These are phyloP conservation scores for Globisporangium splendens DNA, from an alignment of 352 stramenopile genomes.

Conservation along the genomic window DNA sequence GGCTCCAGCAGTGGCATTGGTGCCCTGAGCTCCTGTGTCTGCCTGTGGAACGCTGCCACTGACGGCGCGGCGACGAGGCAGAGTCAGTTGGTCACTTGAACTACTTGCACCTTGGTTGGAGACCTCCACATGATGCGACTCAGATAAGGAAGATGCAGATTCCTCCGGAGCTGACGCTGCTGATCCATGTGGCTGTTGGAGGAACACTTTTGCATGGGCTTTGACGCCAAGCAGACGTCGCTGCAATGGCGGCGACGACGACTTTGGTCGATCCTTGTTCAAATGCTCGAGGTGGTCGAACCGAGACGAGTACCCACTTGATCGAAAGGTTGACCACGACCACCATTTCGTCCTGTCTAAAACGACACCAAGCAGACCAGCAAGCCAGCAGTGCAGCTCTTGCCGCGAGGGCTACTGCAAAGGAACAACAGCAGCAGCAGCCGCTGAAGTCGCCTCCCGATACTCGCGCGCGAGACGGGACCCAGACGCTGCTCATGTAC, in stretches of 20 bases:
- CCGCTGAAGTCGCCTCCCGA: slow-evolving; percentile 14
- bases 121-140: not conserved
- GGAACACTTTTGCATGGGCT: not conserved
- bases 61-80: not conserved
- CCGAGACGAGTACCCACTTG: slow-evolving; percentile 47
- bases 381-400: slow-evolving; percentile 11
- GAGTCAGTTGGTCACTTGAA: not conserved
- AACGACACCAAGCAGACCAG: slow-evolving; percentile 10
- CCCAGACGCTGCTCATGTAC: slow-evolving; percentile 63
- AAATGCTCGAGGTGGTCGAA: slow-evolving; percentile 40
- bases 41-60: not conserved
- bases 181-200: not conserved
- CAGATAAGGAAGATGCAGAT: not conserved
- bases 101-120: not conserved
- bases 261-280: slow-evolving; percentile 13
- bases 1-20: not conserved
- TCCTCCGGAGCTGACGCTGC: not conserved
- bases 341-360: slow-evolving; percentile 56
- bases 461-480: slow-evolving; percentile 36
- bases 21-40: not conserved
- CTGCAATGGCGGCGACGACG: slow-evolving; percentile 18
- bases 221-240: slow-evolving; percentile 6
- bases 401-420: not conserved
- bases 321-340: slow-evolving; percentile 44
- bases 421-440: slow-evolving; percentile 13